phyloP scores from a whole-genome alignment of 2,329 filamentous ascomycete species.

The Aspergillus neoniger region DNA sequence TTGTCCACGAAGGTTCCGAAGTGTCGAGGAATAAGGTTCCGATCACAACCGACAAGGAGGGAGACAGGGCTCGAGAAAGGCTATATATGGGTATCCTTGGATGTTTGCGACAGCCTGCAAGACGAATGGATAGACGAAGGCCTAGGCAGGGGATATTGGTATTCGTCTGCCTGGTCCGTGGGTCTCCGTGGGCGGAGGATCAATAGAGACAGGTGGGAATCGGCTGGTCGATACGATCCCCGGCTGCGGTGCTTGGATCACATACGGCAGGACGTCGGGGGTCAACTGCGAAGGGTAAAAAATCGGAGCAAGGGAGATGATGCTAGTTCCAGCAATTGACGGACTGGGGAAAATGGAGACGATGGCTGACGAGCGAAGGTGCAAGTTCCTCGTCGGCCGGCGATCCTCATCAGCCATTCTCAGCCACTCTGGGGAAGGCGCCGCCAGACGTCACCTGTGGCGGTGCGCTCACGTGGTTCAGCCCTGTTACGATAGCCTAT shows the following conservation, averaged over 20 bases:
- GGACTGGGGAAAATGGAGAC: neutral
- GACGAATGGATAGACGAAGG: neutral
- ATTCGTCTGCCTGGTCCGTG: constrained; percentile 7
- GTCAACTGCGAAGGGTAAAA: neutral
- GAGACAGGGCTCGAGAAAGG: neutral
- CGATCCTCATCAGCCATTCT: constrained; percentile 1
- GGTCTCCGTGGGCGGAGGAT: constrained; percentile 6
- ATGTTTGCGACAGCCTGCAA: neutral
- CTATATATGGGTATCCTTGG: neutral
- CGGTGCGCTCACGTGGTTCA: neutral
- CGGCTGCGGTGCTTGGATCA: neutral
- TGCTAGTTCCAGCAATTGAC: neutral
- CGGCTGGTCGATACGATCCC: constrained; percentile 5
- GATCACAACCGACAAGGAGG: neutral
- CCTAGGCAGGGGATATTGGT: neutral
- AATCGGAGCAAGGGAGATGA: neutral
- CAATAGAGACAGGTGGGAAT: neutral
- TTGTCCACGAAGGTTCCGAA: neutral
- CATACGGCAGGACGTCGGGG: neutral
- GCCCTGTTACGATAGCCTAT: too few relatives aligned
- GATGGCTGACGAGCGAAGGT: neutral
- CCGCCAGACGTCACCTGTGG: constrained; percentile 16
- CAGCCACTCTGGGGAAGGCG: constrained; percentile 12
- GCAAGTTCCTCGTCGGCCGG: constrained; percentile 2
- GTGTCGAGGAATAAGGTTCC: neutral